Base-by-base conservation (phyloP, 495 filamentous ascomycete genomes). In the Penicillium waksmanii region DNA sequence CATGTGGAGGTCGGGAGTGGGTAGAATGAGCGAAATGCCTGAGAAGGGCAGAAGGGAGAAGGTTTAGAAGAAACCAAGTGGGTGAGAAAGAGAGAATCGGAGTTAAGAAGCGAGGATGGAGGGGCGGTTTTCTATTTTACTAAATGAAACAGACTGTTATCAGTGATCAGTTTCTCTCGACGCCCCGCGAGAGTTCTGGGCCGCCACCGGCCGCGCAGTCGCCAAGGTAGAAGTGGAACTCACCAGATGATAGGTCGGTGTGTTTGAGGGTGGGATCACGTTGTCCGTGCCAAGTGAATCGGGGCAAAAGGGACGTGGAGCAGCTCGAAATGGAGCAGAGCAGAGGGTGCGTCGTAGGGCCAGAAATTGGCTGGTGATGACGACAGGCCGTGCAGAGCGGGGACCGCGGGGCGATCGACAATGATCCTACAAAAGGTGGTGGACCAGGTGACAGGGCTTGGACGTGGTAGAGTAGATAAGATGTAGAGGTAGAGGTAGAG, bases 1-100 rank as follows among this genome's bases (percentile, higher is more conserved):
- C 91, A 94, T 93, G 46, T 40, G 31, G 47, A 31, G 27, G 27
- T 31, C 27, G 49, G 42, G 38, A 18, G 11, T 42, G 33, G n/a
- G 23, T 34, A 43, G 33, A 55, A 49, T n/a, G 34, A 47, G 44
- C 11, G 34, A 50, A 42, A 42, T 44, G 42, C 42, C 42, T 13
- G 1, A 12, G 34, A 57, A 19, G 42, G 23, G 33, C n/a, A 58
- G 36, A 38, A 50, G 40, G 38, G 36, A 38, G 51, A 46, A 33
- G 38, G 35, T 44, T 42, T 36, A 21, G 46, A 3, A 27, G 21
- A 2, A 10, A 40, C 27, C 5, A 31, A 9, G 6, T 31, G 15
- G 15, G 11, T 5, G 36, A 40, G 36, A 15, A n/a, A 40, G 10
- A 40, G 15, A 12, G 17, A 35, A n/a, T 6, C 8, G 53, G 38